These are phyloP conservation scores for Tillandsia leiboldiana DNA, from an alignment of 176 grass and related monocot species.

Conservation along the genomic window DNA sequence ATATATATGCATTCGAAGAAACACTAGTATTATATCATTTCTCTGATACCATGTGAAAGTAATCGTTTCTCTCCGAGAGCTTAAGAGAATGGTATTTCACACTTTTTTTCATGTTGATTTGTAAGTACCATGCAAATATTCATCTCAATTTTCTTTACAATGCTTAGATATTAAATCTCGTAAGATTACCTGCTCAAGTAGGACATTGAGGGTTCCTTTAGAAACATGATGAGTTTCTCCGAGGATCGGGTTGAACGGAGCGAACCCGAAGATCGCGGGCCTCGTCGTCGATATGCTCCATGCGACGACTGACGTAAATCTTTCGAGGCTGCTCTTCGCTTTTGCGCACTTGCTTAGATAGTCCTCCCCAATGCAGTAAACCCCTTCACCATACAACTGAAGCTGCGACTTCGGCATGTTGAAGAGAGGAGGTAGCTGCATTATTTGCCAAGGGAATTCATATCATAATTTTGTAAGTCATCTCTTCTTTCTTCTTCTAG, in stretches of 20 bases:
- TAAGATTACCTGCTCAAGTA: slow-evolving; percentile 68
- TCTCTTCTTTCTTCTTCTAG: neutral
- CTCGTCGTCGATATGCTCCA: slow-evolving; percentile 91
- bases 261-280: slow-evolving; percentile 75
- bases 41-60: no score
- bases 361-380: slow-evolving; percentile 64
- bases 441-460: neutral
- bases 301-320: slow-evolving; percentile 52
- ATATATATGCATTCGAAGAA: no score
- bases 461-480: neutral
- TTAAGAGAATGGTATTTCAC: no score
- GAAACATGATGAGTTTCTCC: slow-evolving; percentile 95
- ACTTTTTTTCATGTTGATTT: no score
- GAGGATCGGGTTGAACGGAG: slow-evolving; percentile 83
- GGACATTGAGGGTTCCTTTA: slow-evolving; percentile 49
- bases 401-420: slow-evolving; percentile 98
- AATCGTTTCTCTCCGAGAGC: no score
- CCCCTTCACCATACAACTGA: slow-evolving; percentile 73
- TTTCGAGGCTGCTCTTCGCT: slow-evolving; percentile 40
- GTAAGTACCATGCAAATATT: neutral
- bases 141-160: neutral
- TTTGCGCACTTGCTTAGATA: slow-evolving; percentile 32
- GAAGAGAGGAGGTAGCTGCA: slow-evolving; percentile 77
- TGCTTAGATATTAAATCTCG: neutral
- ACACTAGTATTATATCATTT: no score